Evolutionary conservation across 139 green algal species (phyloP).

Genomic region (Coelastrella sp.): DNA sequence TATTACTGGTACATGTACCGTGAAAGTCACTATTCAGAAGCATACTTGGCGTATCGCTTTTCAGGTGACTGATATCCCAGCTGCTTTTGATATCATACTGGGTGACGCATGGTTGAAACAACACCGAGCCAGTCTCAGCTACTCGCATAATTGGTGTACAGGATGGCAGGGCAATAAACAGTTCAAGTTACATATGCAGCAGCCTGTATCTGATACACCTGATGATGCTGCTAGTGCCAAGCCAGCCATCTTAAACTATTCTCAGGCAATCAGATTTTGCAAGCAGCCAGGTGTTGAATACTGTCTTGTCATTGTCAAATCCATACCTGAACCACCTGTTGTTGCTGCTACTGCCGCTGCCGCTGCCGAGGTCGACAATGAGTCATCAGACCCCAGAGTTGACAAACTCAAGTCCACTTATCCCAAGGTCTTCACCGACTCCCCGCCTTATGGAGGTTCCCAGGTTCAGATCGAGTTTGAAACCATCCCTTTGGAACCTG

Average conservation of each 20-base stretch:
- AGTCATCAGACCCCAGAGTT: neutral
- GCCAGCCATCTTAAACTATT: neutral
- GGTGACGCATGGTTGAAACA: neutral
- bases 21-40: neutral
- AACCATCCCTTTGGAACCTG: conserved; percentile 44
- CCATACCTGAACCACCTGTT: neutral
- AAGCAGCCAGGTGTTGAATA: neutral
- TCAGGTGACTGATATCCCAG: neutral
- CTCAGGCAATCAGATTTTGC: neutral
- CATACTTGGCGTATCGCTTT: neutral
- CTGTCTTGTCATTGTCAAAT: conserved; percentile 6
- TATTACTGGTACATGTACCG: neutral
- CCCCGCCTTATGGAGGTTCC: conserved; percentile 2
- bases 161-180: neutral
- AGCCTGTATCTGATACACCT: neutral
- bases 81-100: neutral
- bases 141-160: neutral
- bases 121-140: neutral
- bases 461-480: neutral
- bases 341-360: neutral
- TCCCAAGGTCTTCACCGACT: neutral
- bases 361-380: neutral
- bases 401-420: neutral
- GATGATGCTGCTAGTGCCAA: neutral
- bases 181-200: neutral